phyloP scores from a whole-genome alignment of 1,284 basidiomycete species.

The Leccinum griseonigrum region DNA sequence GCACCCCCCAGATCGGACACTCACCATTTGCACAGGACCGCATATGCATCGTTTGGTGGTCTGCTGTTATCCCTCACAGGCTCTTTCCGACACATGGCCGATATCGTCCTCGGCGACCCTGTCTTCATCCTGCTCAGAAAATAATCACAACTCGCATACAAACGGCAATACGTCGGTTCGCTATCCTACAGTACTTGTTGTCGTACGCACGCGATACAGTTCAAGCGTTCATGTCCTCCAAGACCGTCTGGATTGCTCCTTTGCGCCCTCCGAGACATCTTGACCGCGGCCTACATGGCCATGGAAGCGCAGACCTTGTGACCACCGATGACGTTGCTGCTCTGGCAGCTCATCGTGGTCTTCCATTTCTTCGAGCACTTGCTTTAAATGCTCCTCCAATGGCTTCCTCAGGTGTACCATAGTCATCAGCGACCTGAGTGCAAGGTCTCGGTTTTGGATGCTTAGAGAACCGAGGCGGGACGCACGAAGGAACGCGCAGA shows the following conservation, averaged over 20 bases:
- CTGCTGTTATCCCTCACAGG: conserved; percentile 94
- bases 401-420: conserved; percentile 37
- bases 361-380: conserved; percentile 43
- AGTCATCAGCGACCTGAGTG: conserved; percentile 5
- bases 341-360: conserved; percentile 17
- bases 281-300: conserved; percentile 25
- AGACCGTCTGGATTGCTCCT: conserved; percentile 38
- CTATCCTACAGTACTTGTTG: conserved; percentile 10
- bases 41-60: conserved; percentile 96
- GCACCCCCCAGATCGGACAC: neutral
- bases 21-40: conserved; percentile 59
- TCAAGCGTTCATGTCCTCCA: conserved; percentile 30
- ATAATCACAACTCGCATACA: conserved; percentile 38
- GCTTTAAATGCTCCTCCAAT: conserved; percentile 44
- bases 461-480: neutral
- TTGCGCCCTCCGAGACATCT: conserved; percentile 42
- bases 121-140: conserved; percentile 88
- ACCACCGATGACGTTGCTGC: conserved; percentile 19
- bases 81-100: conserved; percentile 89
- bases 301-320: conserved; percentile 23
- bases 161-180: neutral
- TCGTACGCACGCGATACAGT: neutral
- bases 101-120: conserved; percentile 90
- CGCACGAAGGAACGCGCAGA: neutral
- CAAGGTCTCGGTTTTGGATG: conserved; percentile 4